Evolutionary conservation across 2,329 filamentous ascomycete genomes (phyloP).

Genomic region (Alternaria burnsii): DNA sequence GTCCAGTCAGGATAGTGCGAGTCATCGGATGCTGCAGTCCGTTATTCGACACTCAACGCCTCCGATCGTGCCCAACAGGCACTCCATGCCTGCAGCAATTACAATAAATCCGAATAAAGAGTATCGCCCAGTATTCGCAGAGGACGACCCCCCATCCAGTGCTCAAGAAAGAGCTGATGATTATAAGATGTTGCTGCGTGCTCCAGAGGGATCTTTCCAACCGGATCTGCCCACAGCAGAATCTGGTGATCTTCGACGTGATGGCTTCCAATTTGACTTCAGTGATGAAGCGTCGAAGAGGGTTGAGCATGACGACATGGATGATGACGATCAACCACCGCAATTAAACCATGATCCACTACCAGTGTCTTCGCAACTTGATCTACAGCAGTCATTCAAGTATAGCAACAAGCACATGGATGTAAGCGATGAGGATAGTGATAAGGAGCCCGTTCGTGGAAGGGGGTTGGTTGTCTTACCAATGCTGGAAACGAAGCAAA

Average conservation of each 20-base stretch:
- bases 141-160: not conserved
- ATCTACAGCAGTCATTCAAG: slow-evolving; percentile 18
- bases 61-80: slow-evolving; percentile 11
- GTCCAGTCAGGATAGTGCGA: slow-evolving; percentile 28
- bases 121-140: slow-evolving; percentile 11
- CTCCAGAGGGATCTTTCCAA: slow-evolving; percentile 2
- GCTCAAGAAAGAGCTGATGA: slow-evolving; percentile 4
- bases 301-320: slow-evolving; percentile 1
- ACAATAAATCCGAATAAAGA: slow-evolving; percentile 6
- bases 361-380: not conserved
- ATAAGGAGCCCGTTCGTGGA: slow-evolving; percentile 13
- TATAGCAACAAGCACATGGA: slow-evolving; percentile 13
- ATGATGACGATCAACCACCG: slow-evolving; percentile 33
- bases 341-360: slow-evolving; percentile 33
- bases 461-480: slow-evolving; percentile 9
- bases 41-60: slow-evolving; percentile 40
- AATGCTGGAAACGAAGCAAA: slow-evolving; percentile 10
- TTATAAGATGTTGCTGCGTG: slow-evolving; percentile 1
- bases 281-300: not conserved
- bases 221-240: not conserved
- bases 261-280: slow-evolving; percentile 2
- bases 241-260: not conserved
- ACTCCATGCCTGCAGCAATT: slow-evolving; percentile 5
- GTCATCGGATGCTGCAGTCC: slow-evolving; percentile 38
- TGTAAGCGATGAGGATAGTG: slow-evolving; percentile 24